Conservation (phyloP, 495 filamentous ascomycete genomes). For the Neurospora sp. region DNA sequence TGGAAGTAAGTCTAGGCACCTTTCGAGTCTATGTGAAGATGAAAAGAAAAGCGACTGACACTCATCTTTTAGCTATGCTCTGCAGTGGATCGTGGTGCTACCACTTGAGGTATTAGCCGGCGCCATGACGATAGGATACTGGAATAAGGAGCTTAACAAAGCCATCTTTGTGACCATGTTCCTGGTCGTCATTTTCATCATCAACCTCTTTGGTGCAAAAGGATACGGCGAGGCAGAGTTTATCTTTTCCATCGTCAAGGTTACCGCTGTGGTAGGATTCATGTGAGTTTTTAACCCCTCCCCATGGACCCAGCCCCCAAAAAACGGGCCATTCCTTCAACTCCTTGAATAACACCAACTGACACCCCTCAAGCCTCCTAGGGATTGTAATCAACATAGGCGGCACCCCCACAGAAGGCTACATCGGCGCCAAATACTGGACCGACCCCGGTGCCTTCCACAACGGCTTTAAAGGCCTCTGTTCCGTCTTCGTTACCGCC, state of each 20-base stretch:
- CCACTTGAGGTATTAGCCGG: slow-evolving; percentile 89
- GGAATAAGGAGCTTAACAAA: slow-evolving; percentile 56
- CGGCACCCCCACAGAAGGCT: slow-evolving; percentile 63
- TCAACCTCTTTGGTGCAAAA: slow-evolving; percentile 79
- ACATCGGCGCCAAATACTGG: slow-evolving; percentile 82
- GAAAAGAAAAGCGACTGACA: not conserved
- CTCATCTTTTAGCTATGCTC: slow-evolving; percentile 53
- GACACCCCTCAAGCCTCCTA: slow-evolving; percentile 44
- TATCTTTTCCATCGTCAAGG: slow-evolving; percentile 76
- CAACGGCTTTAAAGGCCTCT: slow-evolving; percentile 90
- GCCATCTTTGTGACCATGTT: slow-evolving; percentile 81
- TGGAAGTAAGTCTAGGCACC: slow-evolving; percentile 57
- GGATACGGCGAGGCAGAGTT: slow-evolving; percentile 93
- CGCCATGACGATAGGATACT: slow-evolving; percentile 79
- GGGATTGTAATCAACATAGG: slow-evolving; percentile 73
- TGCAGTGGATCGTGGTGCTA: slow-evolving; percentile 88
- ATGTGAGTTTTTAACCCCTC: slow-evolving; percentile 48
- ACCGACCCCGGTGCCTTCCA: slow-evolving; percentile 73
- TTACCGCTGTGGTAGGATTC: slow-evolving; percentile 76
- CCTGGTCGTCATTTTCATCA: slow-evolving; percentile 58
- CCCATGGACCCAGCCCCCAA: not conserved
- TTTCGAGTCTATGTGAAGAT: not conserved
- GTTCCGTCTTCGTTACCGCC: slow-evolving; percentile 85
- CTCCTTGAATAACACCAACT: too few relatives aligned
- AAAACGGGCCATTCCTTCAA: too few relatives aligned